Percentiles rank a stretch among this genome's conserved stretches.
These are phyloP conservation scores for Thymus quinquecostatus DNA, from an alignment of 257 asterid species.

Conservation along the genomic window DNA sequence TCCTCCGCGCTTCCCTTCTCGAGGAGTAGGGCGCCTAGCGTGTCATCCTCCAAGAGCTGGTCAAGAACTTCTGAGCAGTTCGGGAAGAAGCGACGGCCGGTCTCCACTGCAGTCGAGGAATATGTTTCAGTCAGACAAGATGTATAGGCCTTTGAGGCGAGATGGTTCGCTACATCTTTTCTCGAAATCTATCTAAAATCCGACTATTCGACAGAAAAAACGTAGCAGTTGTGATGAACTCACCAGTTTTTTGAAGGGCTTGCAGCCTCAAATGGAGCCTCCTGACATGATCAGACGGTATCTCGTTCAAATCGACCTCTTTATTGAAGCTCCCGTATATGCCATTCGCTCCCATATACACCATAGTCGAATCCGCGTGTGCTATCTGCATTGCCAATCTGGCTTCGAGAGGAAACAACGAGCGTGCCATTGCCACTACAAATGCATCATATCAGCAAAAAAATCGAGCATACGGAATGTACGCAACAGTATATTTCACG, in stretches of 20 bases:
- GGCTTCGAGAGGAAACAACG: constrained; percentile 78
- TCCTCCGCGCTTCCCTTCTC: constrained; percentile 76
- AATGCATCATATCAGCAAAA: not conserved
- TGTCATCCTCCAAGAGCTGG: constrained; percentile 70
- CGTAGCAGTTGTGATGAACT: constrained; percentile 2
- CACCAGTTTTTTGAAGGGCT: constrained; percentile 88
- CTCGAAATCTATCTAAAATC: not conserved
- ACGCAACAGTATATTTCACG: not conserved
- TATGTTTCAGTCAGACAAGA: not conserved
- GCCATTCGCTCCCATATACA: constrained; percentile 66
- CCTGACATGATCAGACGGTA: constrained; percentile 80
- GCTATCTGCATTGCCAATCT: constrained; percentile 84
- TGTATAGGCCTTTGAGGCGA: not conserved
- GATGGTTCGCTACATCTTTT: not conserved
- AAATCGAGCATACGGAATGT: not conserved
- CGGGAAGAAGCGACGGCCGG: constrained; percentile 77
- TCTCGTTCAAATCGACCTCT: constrained; percentile 70
- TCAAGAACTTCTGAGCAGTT: constrained; percentile 82
- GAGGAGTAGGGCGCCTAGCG: constrained; percentile 52
- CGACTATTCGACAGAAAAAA: not conserved
- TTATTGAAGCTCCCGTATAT: constrained; percentile 41
- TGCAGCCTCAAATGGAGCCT: constrained; percentile 64
- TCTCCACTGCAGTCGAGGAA: constrained; percentile 51
- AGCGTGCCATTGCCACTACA: constrained; percentile 89
- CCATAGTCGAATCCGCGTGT: constrained; percentile 66